Evolutionary conservation across 495 filamentous ascomycete genomes (phyloP).

Genomic region (Durotheca rogersii): DNA sequence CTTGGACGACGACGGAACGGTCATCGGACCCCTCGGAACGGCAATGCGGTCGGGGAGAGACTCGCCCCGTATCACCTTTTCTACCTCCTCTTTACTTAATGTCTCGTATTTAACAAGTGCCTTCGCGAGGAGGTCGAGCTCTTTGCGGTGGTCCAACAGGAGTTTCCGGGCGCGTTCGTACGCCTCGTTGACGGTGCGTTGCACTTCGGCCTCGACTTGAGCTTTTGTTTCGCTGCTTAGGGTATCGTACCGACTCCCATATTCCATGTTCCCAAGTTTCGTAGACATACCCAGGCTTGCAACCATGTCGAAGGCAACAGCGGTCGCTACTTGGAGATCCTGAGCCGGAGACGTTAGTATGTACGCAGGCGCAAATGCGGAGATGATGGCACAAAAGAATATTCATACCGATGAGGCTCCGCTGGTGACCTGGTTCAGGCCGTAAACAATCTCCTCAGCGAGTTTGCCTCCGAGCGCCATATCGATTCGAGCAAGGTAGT

Average conservation of each 20-base stretch:
- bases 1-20: slow-evolving; percentile 42
- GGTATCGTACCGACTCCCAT: slow-evolving; percentile 71
- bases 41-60: slow-evolving; percentile 60
- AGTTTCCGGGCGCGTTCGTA: slow-evolving; percentile 71
- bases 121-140: slow-evolving; percentile 82
- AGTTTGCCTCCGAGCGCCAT: slow-evolving; percentile 88
- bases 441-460: slow-evolving; percentile 91
- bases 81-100: slow-evolving; percentile 81
- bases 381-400: slow-evolving; percentile 13
- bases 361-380: neutral
- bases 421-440: slow-evolving; percentile 79
- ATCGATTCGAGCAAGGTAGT: slow-evolving; percentile 76
- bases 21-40: slow-evolving; percentile 51
- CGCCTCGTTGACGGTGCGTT: slow-evolving; percentile 78
- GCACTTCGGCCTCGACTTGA: slow-evolving; percentile 83
- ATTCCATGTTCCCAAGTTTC: slow-evolving; percentile 84
- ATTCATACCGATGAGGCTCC: slow-evolving; percentile 73
- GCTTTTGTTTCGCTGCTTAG: slow-evolving; percentile 82
- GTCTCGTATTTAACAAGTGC: slow-evolving; percentile 94
- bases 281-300: slow-evolving; percentile 86
- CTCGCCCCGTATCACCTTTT: slow-evolving; percentile 81
- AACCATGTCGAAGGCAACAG: slow-evolving; percentile 79
- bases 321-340: slow-evolving; percentile 82
- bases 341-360: slow-evolving; percentile 38
- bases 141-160: slow-evolving; percentile 68